Base-by-base conservation (phyloP, 2,329 filamentous ascomycete genomes). In the Cadophora malorum region DNA sequence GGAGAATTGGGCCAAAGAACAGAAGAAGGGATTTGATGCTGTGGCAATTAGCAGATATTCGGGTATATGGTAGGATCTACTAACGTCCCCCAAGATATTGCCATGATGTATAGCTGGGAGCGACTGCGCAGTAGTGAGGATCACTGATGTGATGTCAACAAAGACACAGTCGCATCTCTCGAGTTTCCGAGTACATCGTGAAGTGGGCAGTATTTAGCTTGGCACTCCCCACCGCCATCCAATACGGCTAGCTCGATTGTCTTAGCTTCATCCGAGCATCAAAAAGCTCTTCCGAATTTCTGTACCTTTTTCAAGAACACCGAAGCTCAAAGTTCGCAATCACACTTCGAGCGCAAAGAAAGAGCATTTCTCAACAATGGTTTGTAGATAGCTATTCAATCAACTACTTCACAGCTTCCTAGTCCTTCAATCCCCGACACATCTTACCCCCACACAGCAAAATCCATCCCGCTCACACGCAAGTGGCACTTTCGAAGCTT, bases 401-500 rank as follows among this genome's bases (percentile, higher is more conserved):
- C 16, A 23, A 16, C n/a, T 50, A 31, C 33, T 12, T 23, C 12
- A 38, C 38, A 52, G 9, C 25, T 47, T 28, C 52, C 2, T 16
- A 55, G 31, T n/a, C 25, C 45, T 49, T 33, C 41, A 23, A 41
- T 25, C 49, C 25, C n/a, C n/a, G 21, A 52, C 41, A 33, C 4
- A 45, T 38, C 10, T 60, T 49, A 55, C 64, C 31, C 5, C 16
- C 53, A 12, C 28, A 14, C 56, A 41, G 14, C 35, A 59, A 16
- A 38, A 45, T 25, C 33, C 23, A 45, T 64, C 35, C 52, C 35
- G 31, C 31, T 50, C 47, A 25, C 33, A 49, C 52, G 28, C 28
- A 28, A 65, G 72, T 81, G 92, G 92, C 92, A 90, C 91, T 92
- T 92, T 96, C 92, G 92, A 96, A 96, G 92, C 92, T 94, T 93